phyloP scores from a whole-genome alignment of 2,329 filamentous ascomycete species.

The Diaporthe destruens region DNA sequence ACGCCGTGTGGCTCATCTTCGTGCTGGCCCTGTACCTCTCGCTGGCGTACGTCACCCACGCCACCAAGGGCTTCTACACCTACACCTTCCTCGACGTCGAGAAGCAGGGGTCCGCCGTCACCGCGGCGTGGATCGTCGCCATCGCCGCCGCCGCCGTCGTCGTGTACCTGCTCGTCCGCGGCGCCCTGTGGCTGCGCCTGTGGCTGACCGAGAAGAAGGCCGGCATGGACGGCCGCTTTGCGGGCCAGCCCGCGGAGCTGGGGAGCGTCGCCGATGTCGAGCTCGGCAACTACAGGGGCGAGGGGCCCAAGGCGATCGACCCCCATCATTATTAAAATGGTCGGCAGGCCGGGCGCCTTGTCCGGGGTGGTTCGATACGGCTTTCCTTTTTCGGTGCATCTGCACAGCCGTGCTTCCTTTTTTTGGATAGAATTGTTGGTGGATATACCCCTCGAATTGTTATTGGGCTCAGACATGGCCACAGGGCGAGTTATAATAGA shows the following conservation, averaged over 20 bases:
- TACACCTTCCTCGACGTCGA: conserved; percentile 81
- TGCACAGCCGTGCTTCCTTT: background rate
- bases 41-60: conserved; percentile 79
- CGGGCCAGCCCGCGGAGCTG: conserved; percentile 43
- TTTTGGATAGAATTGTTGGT: background rate
- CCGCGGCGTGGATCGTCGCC: conserved; percentile 74
- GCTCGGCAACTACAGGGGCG: conserved; percentile 29
- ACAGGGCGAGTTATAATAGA: background rate
- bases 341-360: background rate
- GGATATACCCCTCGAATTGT: conserved; percentile 38
- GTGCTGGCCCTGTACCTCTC: conserved; percentile 79
- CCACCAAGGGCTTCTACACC: conserved; percentile 78
- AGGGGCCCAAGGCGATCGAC: conserved; percentile 2
- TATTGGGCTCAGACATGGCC: conserved; percentile 15
- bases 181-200: conserved; percentile 62
- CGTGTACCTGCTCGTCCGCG: conserved; percentile 65
- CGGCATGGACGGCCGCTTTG: conserved; percentile 58
- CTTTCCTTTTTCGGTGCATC: background rate
- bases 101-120: conserved; percentile 61
- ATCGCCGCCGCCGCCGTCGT: conserved; percentile 66
- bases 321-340: conserved; percentile 32
- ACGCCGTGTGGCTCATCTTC: conserved; percentile 76
- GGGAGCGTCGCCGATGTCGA: conserved; percentile 37
- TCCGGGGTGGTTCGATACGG: background rate
- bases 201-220: conserved; percentile 63